Evolutionary conservation across 2,329 filamentous ascomycete genomes (phyloP).

Genomic region (Zymoseptoria tritici): DNA sequence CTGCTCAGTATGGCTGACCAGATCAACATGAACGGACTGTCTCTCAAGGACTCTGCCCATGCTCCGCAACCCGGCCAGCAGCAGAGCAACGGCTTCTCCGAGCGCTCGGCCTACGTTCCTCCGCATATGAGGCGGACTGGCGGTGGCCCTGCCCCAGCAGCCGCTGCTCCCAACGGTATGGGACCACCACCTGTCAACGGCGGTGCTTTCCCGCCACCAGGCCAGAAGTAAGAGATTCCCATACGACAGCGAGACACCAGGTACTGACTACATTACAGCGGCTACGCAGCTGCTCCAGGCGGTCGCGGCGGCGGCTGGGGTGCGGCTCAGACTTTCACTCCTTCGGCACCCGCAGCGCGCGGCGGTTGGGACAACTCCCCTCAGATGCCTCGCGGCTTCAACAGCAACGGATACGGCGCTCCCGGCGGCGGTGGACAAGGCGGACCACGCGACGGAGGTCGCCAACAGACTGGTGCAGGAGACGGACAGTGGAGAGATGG

Average conservation of each 20-base stretch:
- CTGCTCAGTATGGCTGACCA: conserved; percentile 61
- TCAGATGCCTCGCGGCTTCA: conserved; percentile 42
- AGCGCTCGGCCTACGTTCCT: conserved; percentile 72
- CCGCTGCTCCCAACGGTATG: conserved; percentile 37
- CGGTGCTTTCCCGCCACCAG: conserved; percentile 44
- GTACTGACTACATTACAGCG: conserved; percentile 28
- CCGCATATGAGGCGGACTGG: conserved; percentile 63
- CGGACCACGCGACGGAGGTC: conserved; percentile 36
- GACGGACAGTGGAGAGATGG: conserved; percentile 96
- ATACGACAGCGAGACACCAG: conserved; percentile 5
- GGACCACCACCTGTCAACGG: conserved; percentile 33
- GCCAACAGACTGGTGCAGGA: conserved; percentile 69
- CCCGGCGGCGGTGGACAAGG: conserved; percentile 40
- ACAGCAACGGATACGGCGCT: conserved; percentile 57
- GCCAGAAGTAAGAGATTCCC: conserved; percentile 20
- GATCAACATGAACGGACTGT: conserved; percentile 73
- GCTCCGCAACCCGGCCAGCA: conserved; percentile 35
- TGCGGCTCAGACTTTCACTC: conserved; percentile 49
- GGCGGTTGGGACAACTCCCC: conserved; percentile 37
- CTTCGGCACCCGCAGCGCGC: conserved; percentile 32
- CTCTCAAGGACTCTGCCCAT: conserved; percentile 59
- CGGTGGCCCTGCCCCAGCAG: conserved; percentile 34
- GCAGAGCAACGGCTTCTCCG: conserved; percentile 36
- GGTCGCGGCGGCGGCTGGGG: conserved; percentile 43
- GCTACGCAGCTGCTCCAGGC: conserved; percentile 37